A percentile compares a stretch with the other conserved stretches of the same genome.
Evolutionary conservation across 2,329 filamentous ascomycete species (phyloP).

Genomic region (Stenocarpella maydis): DNA sequence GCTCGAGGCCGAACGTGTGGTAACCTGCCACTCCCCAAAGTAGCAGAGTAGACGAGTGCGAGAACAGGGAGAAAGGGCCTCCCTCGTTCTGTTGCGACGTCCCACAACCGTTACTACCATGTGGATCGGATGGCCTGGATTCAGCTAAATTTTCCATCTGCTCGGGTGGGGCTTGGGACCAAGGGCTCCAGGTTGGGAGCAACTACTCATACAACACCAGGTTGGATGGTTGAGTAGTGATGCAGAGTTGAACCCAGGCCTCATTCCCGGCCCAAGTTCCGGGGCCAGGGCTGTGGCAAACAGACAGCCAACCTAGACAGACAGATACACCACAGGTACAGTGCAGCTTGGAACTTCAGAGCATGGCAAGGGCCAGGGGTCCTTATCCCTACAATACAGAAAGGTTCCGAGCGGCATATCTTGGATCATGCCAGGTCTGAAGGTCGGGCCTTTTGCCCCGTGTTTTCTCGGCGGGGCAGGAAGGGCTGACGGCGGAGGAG

Average conservation of each 20-base stretch:
- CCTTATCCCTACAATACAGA: not conserved
- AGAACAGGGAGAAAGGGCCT: not conserved
- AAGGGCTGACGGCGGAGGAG: constrained; percentile 6
- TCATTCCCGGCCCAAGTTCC: constrained; percentile 18
- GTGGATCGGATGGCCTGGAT: not conserved
- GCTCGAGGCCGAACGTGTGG: not conserved
- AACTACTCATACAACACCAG: too few relatives aligned
- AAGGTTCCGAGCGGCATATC: not conserved
- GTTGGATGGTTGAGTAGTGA: too few relatives aligned
- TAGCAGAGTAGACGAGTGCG: not conserved
- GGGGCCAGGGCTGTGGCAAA: constrained; percentile 14
- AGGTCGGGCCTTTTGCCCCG: not conserved
- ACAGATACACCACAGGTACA: not conserved
- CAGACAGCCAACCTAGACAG: not conserved
- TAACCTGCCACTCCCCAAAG: not conserved
- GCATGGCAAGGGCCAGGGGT: not conserved
- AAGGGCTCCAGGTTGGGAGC: constrained; percentile 6
- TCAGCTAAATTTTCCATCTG: constrained; percentile 9
- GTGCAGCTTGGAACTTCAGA: not conserved
- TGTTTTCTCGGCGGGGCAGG: not conserved
- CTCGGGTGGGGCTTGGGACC: constrained; percentile 17
- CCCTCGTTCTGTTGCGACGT: too few relatives aligned
- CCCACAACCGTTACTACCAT: not conserved
- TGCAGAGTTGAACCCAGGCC: not conserved
- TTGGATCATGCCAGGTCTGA: constrained; percentile 4